phyloP scores from a whole-genome alignment of 1,284 basidiomycete genomes.

The Ustanciosporium gigantosporum region DNA sequence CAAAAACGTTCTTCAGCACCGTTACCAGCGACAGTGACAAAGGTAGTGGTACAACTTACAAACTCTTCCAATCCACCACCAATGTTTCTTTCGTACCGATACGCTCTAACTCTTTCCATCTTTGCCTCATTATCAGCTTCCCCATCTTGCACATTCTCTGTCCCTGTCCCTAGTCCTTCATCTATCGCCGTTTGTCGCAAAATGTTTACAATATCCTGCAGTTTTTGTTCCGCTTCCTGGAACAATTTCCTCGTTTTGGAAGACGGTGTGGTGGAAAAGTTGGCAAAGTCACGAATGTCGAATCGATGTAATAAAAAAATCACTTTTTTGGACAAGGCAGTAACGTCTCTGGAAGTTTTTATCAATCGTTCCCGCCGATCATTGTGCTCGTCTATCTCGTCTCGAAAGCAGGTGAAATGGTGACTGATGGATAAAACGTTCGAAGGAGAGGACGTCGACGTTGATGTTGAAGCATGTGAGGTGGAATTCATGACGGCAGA shows the following conservation, averaged over 20 bases:
- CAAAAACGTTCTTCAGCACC: no score
- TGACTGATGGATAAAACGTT: no score
- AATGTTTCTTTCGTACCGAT: conserved; percentile 47
- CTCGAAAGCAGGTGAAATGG: conserved; percentile 40
- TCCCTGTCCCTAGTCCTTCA: conserved; percentile 29
- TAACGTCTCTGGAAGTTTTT: conserved; percentile 79
- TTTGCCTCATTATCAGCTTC: no score
- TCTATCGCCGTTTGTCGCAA: conserved; percentile 68
- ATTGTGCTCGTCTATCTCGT: conserved; percentile 57
- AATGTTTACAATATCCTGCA: conserved; percentile 72
- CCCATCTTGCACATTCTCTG: neutral
- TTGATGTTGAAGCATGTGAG: no score
- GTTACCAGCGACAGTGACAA: neutral
- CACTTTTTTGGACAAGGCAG: conserved; percentile 87
- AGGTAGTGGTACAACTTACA: conserved; percentile 30
- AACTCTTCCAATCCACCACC: conserved; percentile 62
- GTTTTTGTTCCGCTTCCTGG: conserved; percentile 69
- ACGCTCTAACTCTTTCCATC: no score
- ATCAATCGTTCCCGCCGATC: conserved; percentile 73
- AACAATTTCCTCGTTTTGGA: no score
- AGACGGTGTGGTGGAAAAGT: no score
- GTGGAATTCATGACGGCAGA: no score
- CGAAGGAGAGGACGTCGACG: no score
- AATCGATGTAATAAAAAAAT: conserved; percentile 89
- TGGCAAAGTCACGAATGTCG: no score